Evolutionary conservation across 192 early-diverging fungal species (phyloP), one percentile per base, ranked within the genome.

Genomic region (Umbelopsis sp.): DNA sequence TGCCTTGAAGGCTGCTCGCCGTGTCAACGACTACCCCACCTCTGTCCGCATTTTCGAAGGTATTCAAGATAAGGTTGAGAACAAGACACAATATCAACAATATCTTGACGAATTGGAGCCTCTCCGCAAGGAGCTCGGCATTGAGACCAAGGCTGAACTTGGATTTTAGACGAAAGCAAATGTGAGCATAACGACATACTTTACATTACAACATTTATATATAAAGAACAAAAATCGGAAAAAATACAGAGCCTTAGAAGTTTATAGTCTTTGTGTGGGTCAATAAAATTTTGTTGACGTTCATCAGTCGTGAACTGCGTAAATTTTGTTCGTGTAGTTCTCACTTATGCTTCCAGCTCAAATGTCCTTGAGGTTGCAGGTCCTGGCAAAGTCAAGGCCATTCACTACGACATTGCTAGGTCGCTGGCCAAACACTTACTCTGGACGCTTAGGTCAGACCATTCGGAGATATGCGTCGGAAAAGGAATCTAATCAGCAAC

Each of bases 41-140:
- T 93, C 94, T 22, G 93, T 96, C 35, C 91, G 97, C 64, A 89
- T 97, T 68, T 89, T 99, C 74, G 97, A 99, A 81, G 97, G 91
- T 68, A 74, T 99, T 49, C 91, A 97, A 87, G 87, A 89, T 69
- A 97, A 96, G 88, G 88, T 91, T 23, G 87, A 92, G 74, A 94
- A 88, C 82, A 87, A 91, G 68, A 82, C 82, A 66, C 89, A 97
- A 79, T 99, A 95, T 84, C 71, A 94, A 76, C 85, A 93, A 77
- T 99, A 99, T 86, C 74, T 97, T 44, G 81, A 89, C 73, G 93
- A 92, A 70, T 88, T 98, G 72, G 90, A 89, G 78, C 95, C 96
- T 8, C 80, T 96, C 69, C 87, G 90, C 82, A 83, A 87, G 41
- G 91, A 99, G 83, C 87, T 97, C 37, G 97, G 97, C 68, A 80